Conservation (phyloP, 1,284 basidiomycete genomes). For the Grifola frondosa region DNA sequence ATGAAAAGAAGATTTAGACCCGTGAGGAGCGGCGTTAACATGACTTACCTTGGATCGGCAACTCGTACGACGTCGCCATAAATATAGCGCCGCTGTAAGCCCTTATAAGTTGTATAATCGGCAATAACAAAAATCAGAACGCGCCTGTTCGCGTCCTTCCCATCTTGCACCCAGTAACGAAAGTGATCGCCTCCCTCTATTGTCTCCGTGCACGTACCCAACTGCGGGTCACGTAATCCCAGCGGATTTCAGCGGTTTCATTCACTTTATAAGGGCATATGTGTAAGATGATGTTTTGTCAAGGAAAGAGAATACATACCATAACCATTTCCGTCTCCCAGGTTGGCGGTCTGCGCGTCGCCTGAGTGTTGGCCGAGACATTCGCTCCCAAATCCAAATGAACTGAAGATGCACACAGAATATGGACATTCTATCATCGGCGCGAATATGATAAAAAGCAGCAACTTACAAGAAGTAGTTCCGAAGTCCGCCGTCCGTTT, state of each 20-base stretch:
- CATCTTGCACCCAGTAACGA: conserved; percentile 87
- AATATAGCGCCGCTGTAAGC: conserved; percentile 72
- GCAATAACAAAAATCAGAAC: conserved; percentile 17
- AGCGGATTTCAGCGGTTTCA: conserved; percentile 77
- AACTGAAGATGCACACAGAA: conserved; percentile 32
- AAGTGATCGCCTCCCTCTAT: conserved; percentile 89
- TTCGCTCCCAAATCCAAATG: conserved; percentile 71
- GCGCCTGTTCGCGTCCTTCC: conserved; percentile 55
- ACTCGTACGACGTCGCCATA: conserved; percentile 78
- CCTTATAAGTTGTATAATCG: conserved; percentile 2
- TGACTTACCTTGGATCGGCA: conserved; percentile 53
- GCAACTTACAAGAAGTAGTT: conserved; percentile 71
- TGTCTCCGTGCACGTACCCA: conserved; percentile 84
- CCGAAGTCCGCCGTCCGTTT: conserved; percentile 69
- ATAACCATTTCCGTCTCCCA: conserved; percentile 82
- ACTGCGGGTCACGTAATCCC: conserved; percentile 73
- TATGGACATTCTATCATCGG: conserved; percentile 5
- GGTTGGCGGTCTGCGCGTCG: conserved; percentile 68
- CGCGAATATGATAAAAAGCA: background rate
- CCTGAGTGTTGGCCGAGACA: conserved; percentile 84
- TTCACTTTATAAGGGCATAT: conserved; percentile 47
- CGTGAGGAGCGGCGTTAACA: background rate
- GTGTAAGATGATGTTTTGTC: background rate
- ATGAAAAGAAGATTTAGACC: background rate
- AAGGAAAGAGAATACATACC: conserved; percentile 39